Evolutionary conservation across 306 rosid species (phyloP).

Genomic region (Prunus salicina): DNA sequence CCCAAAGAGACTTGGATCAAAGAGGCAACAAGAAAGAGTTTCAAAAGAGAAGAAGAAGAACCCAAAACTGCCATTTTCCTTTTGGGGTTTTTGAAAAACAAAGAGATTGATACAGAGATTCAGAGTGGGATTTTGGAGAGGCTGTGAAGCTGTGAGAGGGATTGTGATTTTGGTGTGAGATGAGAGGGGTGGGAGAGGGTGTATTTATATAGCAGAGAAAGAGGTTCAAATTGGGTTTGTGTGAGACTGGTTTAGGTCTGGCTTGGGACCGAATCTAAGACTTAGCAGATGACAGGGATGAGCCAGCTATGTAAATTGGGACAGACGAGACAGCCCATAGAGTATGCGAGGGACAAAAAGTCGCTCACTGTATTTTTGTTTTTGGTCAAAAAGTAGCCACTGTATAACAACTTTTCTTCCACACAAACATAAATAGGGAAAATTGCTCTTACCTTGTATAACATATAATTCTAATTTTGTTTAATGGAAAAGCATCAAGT

Average conservation of each 20-base stretch:
- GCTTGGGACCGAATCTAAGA: not conserved
- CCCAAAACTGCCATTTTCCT: slow-evolving; percentile 19
- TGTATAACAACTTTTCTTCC: no score
- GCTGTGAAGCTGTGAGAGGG: not conserved
- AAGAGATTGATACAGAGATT: not conserved
- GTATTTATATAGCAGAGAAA: not conserved
- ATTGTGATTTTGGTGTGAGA: not conserved
- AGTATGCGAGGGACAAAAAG: not conserved
- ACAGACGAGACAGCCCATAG: not conserved
- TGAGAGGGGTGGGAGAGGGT: not conserved
- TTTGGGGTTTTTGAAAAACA: no score
- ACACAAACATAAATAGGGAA: no score
- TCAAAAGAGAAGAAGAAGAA: not conserved
- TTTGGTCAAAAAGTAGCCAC: no score
- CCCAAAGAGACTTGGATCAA: slow-evolving; percentile 9
- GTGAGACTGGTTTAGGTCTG: not conserved
- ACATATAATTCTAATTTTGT: no score
- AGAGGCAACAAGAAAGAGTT: slow-evolving; percentile 20
- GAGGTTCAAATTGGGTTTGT: not conserved
- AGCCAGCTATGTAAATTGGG: not conserved
- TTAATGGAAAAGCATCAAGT: no score
- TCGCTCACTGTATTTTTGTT: not conserved
- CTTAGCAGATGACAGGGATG: not conserved
- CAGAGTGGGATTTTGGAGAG: not conserved
- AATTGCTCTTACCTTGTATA: no score